These are phyloP conservation scores for Talaromyces sp. DNA, from an alignment of 2,329 filamentous ascomycete genomes.

Conservation along the genomic window DNA sequence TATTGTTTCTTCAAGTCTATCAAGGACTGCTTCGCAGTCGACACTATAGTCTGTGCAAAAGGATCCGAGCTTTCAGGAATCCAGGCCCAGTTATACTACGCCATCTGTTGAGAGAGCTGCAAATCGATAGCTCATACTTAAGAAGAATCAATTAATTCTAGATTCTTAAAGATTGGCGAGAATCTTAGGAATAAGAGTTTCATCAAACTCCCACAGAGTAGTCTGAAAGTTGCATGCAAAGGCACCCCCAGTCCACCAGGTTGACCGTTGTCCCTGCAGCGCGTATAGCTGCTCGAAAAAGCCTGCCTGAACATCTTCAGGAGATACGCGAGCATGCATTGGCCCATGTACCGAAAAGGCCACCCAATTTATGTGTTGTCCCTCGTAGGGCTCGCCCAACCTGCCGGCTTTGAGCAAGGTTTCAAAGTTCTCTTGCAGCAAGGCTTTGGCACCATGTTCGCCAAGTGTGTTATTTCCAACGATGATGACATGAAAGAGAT, in stretches of 20 bases:
- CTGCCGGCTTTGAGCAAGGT: conserved; percentile 10
- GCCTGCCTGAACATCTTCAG: conserved; percentile 25
- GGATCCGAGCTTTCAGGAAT: background rate
- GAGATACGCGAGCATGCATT: conserved; percentile 26
- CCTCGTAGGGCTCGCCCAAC: conserved; percentile 4
- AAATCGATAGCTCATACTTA: background rate
- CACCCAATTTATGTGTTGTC: conserved; percentile 16
- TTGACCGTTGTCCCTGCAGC: conserved; percentile 36
- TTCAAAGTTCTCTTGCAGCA: conserved; percentile 14
- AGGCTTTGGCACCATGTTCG: conserved; percentile 11
- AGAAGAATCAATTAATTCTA: background rate
- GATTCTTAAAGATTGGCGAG: background rate
- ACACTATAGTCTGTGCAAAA: background rate
- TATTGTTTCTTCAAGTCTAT: background rate
- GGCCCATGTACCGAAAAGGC: conserved; percentile 22
- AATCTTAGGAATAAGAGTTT: conserved; percentile 16
- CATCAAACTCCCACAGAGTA: conserved; percentile 18
- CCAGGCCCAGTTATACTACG: background rate
- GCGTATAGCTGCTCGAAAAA: conserved; percentile 33
- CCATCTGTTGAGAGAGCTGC: background rate
- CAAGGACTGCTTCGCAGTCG: background rate
- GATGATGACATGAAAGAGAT: conserved; percentile 18
- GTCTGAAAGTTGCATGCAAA: conserved; percentile 28
- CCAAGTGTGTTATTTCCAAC: conserved; percentile 15
- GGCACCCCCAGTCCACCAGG: conserved; percentile 23